phyloP scores from a whole-genome alignment of 164 flowering plant genomes.

The Annona cherimola region DNA sequence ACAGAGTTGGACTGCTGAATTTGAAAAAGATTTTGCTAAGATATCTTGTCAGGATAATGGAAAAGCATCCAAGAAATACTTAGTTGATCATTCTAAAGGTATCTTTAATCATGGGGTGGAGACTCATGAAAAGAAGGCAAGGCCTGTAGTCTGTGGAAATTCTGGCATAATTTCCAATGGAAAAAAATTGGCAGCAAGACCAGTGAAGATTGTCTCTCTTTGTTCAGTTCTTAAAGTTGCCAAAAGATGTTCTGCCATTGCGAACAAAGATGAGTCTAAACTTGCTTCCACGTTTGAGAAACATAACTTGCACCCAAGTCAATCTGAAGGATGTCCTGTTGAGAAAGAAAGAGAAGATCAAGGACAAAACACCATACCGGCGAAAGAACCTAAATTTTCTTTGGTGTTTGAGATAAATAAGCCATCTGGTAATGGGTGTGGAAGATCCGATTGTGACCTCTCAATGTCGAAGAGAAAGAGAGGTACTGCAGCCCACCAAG shows the following conservation, averaged over 20 bases:
- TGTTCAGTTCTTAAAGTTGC: slow-evolving; percentile 37
- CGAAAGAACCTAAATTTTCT: slow-evolving; percentile 11
- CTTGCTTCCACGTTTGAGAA: slow-evolving; percentile 5
- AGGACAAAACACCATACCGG: slow-evolving; percentile 2
- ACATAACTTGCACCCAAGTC: slow-evolving; percentile 13
- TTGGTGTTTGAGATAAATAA: slow-evolving; percentile 13
- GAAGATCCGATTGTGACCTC: slow-evolving; percentile 13
- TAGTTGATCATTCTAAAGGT: slow-evolving; percentile 6
- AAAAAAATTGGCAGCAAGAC: slow-evolving; percentile 22
- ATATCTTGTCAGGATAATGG: slow-evolving; percentile 11
- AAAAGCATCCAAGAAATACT: slow-evolving; percentile 10
- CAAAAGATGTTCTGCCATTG: slow-evolving; percentile 22
- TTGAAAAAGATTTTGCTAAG: slow-evolving; percentile 2
- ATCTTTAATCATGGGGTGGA: slow-evolving; percentile 12
- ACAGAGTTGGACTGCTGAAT: slow-evolving; percentile 9
- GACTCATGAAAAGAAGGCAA: slow-evolving; percentile 16
- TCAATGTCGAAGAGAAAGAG: slow-evolving; percentile 10
- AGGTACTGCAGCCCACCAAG: slow-evolving; percentile 10
- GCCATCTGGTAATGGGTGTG: slow-evolving; percentile 5
- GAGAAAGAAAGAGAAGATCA: slow-evolving; percentile 19
- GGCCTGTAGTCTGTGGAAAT: slow-evolving; percentile 51
- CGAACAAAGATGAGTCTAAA: slow-evolving; percentile 12
- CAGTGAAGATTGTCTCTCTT: slow-evolving; percentile 47
- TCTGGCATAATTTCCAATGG: slow-evolving; percentile 51
- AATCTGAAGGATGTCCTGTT: slow-evolving; percentile 9